Conservation (phyloP, 768 basidiomycete species). For the Rhodocollybia butyracea region DNA sequence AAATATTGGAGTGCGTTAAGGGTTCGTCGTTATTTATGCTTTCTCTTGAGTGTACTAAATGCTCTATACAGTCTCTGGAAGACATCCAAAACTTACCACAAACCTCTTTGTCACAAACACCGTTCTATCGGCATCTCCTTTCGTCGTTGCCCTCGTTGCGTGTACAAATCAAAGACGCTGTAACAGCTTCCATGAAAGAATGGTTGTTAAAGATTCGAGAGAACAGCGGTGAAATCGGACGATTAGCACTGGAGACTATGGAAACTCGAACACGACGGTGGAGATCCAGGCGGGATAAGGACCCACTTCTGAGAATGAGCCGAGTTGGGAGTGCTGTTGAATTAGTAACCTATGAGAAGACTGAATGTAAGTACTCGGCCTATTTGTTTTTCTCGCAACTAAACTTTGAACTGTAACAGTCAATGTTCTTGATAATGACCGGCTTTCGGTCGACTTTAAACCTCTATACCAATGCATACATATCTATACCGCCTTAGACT, state of each 20-base stretch:
- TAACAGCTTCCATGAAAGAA: conserved; percentile 92
- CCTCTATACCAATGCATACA: conserved; percentile 96
- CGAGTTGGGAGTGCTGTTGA: conserved; percentile 92
- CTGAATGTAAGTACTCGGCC: conserved; percentile 72
- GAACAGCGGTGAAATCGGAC: conserved; percentile 80
- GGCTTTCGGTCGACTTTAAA: conserved; percentile 87
- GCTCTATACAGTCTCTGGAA: conserved; percentile 74
- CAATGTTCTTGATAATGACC: conserved; percentile 89
- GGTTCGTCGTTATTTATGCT: conserved; percentile 48
- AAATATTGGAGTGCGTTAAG: conserved; percentile 97
- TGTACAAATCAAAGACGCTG: conserved; percentile 86
- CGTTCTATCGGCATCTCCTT: conserved; percentile 88
- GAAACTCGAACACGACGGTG: conserved; percentile 78
- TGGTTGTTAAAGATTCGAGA: conserved; percentile 97
- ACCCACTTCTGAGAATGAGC: conserved; percentile 70
- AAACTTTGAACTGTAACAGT: conserved; percentile 45
- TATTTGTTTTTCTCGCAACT: conserved; percentile 7
- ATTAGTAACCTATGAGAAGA: conserved; percentile 88
- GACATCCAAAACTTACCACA: conserved; percentile 91
- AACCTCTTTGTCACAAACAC: conserved; percentile 86
- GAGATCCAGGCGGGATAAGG: conserved; percentile 80
- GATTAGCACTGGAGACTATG: conserved; percentile 88
- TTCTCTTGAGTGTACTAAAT: conserved; percentile 24
- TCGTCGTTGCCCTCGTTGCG: conserved; percentile 90
- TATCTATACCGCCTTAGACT: conserved; percentile 89